Conservation (phyloP, 2,329 filamentous ascomycete genomes). For the Ascosphaera apis region DNA sequence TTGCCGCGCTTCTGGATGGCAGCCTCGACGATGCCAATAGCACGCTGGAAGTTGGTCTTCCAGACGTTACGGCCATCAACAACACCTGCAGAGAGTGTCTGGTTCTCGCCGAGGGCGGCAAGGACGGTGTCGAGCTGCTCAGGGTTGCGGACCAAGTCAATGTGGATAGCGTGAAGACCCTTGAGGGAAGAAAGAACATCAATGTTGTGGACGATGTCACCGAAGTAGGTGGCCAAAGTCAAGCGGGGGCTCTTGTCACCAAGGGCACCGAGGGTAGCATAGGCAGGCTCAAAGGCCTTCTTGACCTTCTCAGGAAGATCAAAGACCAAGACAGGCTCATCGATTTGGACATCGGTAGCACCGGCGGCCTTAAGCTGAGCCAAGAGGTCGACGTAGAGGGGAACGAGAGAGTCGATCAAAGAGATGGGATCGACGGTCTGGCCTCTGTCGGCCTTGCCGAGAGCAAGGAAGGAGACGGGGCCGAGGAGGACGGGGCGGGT, state of each 20-base stretch:
- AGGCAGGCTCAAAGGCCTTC: conserved; percentile 92
- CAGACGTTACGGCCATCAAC: conserved; percentile 99
- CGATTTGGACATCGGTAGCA: conserved; percentile 91
- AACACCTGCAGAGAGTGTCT: conserved; percentile 82
- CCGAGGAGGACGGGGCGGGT: conserved; percentile 91
- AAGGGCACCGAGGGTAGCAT: conserved; percentile 55
- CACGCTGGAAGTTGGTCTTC: conserved; percentile 98
- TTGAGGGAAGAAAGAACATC: conserved; percentile 55
- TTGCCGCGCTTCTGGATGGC: conserved; percentile 92
- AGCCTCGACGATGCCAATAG: conserved; percentile 72
- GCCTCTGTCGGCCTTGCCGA: conserved; percentile 94
- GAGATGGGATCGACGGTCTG: conserved; percentile 84
- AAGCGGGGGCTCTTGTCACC: conserved; percentile 68
- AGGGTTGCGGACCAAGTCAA: conserved; percentile 94
- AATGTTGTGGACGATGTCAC: conserved; percentile 98
- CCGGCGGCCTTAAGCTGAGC: conserved; percentile 85
- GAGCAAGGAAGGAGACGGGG: conserved; percentile 89
- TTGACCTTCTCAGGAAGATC: conserved; percentile 79
- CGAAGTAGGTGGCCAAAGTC: conserved; percentile 91
- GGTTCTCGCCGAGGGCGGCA: conserved; percentile 62
- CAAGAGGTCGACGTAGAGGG: conserved; percentile 84
- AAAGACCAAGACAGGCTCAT: conserved; percentile 91
- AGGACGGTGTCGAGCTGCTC: conserved; percentile 84
- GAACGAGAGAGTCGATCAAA: conserved; percentile 77
- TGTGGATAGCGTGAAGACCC: conserved; percentile 62